Conservation (phyloP, 805 yeast genomes). For the Wickerhamomyces canadensis region DNA sequence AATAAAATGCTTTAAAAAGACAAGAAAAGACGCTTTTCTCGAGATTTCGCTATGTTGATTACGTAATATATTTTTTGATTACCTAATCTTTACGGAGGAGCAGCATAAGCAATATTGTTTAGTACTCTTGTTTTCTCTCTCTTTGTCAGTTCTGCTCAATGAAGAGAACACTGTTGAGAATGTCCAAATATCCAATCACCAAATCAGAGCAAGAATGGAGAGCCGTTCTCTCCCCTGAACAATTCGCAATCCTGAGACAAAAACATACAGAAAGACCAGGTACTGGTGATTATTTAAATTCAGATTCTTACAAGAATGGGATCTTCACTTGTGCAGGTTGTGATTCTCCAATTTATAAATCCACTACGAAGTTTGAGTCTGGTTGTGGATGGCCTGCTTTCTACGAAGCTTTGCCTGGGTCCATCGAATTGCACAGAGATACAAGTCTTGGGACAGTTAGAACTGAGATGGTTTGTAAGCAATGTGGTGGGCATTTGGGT, state of each 20-base stretch:
- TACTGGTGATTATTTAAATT: constrained; percentile 34
- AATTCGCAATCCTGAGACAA: constrained; percentile 71
- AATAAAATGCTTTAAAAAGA: no score
- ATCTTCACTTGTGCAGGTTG: constrained; percentile 85
- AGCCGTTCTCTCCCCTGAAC: constrained; percentile 69
- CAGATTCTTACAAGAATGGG: constrained; percentile 46
- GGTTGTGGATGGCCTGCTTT: constrained; percentile 99
- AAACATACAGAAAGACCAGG: constrained; percentile 43
- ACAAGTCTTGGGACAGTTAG: constrained; percentile 68
- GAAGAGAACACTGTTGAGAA: constrained; percentile 5
- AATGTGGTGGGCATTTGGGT: constrained; percentile 93
- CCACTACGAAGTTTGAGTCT: constrained; percentile 78
- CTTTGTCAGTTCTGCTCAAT: no score
- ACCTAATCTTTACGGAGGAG: neutral
- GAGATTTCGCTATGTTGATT: neutral
- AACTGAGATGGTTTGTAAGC: constrained; percentile 82
- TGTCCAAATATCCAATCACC: constrained; percentile 12
- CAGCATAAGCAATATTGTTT: no score
- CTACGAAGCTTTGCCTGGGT: constrained; percentile 81
- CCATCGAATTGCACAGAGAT: constrained; percentile 61
- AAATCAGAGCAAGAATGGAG: constrained; percentile 64
- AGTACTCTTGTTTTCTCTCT: no score
- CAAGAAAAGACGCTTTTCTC: no score
- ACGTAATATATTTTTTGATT: no score
- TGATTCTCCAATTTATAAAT: constrained; percentile 67